phyloP scores from a whole-genome alignment of 2,329 filamentous ascomycete genomes.

The Scedosporium dehoogii region DNA sequence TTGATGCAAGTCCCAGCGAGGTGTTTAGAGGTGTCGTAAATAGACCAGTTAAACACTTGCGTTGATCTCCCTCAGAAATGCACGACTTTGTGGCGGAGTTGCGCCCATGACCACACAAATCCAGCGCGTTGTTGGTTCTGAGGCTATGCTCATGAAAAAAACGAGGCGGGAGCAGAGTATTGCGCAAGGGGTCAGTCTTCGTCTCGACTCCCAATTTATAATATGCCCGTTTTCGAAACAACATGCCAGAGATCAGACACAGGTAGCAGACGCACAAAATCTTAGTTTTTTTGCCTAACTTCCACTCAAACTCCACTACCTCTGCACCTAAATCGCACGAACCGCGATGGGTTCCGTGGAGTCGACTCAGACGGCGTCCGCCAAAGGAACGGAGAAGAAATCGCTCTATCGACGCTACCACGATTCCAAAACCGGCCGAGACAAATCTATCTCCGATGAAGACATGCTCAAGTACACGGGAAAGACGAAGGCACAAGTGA shows the following conservation, averaged over 20 bases:
- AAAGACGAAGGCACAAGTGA: conserved; percentile 21
- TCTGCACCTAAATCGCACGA: neutral
- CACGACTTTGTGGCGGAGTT: neutral
- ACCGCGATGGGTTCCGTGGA: neutral
- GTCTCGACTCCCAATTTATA: no score
- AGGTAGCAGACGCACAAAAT: neutral
- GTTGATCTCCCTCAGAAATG: neutral
- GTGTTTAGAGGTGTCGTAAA: no score
- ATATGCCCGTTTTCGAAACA: no score
- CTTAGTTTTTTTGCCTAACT: neutral
- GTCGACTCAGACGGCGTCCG: neutral
- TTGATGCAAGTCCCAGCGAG: no score
- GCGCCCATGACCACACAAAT: neutral
- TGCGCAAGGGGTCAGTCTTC: no score
- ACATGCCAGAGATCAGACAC: neutral
- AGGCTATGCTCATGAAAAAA: no score
- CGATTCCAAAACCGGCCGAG: conserved; percentile 19
- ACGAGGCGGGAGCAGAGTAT: no score
- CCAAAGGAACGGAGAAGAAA: conserved; percentile 13
- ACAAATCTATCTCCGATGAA: conserved; percentile 23
- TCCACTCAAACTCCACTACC: no score
- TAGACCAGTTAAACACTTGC: no score
- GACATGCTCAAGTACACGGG: conserved; percentile 31
- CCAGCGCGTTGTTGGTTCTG: no score
- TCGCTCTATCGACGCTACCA: conserved; percentile 22